Evolutionary conservation across 441 rosid species (phyloP).

Genomic region (Bocquillonia castaneifolia): DNA sequence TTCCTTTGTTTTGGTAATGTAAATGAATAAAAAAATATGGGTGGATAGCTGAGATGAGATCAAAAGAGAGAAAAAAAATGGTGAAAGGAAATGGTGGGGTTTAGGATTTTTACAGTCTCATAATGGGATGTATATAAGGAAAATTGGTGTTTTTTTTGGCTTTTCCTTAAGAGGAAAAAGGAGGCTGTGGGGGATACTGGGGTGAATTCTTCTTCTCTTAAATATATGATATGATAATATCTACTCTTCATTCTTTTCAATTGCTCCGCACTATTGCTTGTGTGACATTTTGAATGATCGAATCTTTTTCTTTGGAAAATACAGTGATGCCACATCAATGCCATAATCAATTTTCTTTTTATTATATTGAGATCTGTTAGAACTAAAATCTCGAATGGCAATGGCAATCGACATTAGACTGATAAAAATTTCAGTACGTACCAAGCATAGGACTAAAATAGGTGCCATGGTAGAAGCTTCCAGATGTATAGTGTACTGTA

Average conservation of each 20-base stretch:
- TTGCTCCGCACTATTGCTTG: background rate
- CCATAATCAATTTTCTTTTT: no score
- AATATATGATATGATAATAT: conserved; percentile 24
- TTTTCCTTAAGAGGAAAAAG: conserved; percentile 5
- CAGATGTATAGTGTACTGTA: no score
- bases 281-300: no score
- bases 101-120: conserved; percentile 14
- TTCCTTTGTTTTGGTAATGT: conserved; percentile 28
- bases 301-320: no score
- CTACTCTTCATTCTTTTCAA: conserved; percentile 29
- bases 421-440: no score
- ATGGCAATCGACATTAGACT: no score
- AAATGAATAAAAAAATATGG: conserved; percentile 34
- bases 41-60: conserved; percentile 12
- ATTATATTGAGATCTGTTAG: no score
- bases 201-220: conserved; percentile 36
- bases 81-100: conserved; percentile 11
- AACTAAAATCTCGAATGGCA: no score
- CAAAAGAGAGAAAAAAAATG: conserved; percentile 1
- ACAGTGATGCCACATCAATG: no score
- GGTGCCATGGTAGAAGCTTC: no score
- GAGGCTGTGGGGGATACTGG: conserved; percentile 36
- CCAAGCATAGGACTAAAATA: no score
- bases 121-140: conserved; percentile 30
- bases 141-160: conserved; percentile 16